Evolutionary conservation across 371 early-diverging fungal species (phyloP), one percentile per base, ranked within the genome.

Genomic region (Actinomucor elegans): DNA sequence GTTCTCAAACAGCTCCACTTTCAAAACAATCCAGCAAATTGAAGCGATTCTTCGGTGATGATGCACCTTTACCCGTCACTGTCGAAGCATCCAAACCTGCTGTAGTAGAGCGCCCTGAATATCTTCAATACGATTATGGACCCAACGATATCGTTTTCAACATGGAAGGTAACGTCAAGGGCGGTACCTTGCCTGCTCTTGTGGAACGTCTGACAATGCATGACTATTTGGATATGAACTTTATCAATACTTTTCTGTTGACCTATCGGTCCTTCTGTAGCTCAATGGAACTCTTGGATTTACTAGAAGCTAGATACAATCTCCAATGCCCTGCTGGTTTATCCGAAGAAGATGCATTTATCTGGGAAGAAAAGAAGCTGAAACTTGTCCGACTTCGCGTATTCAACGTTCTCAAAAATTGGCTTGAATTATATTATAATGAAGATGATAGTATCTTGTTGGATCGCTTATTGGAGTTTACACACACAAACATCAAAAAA

Each of bases 391-490:
- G 95, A 15, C 67, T 94, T 37, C 87, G 94, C 26, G 96, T 97
- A 0, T 88, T 83, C 64, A 94, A 93, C 59, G 83, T 94, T 12
- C 73, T 94, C 51, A 93, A 93, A 69, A 84, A 80, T 5, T 97
- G 97, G 97, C 79, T 97, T 7, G 95, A 94, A 64, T 70, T 79
- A 55, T 87, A 91, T 69, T 94, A 88, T 68, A 89, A 92, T 49
- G 84, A 87, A 53, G 84, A 87, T 41, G 83, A 81, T 12, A 55
- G 57, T 1, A 71, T 36, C 10, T 77, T 85, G 5, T 67, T 95
- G 27, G 87, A 90, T 41, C 77, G 72, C 55, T 74, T 94, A 27
- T 74, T 85, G 11, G 72, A 85, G 20, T 95, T 93, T 64, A 85
- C 90, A 5, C 65, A 75, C 26, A 86, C 79, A 2, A 73, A 70